Percentiles rank a stretch among this genome's conserved stretches.
phyloP scores from a whole-genome alignment of 805 yeast genomes.

The Candida tallmaniae region DNA sequence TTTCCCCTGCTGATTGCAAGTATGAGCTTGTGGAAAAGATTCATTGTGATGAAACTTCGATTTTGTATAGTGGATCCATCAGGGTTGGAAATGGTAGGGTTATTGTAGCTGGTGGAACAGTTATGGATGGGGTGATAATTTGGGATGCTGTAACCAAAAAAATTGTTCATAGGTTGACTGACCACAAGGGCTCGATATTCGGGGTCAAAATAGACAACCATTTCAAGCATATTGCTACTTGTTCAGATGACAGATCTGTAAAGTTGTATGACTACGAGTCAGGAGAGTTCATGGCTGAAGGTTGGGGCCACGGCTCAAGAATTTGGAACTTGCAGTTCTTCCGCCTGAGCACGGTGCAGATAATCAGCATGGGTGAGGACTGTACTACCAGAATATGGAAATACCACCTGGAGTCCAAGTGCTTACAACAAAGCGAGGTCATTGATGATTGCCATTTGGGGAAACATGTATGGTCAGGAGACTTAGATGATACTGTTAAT shows the following conservation, averaged over 20 bases:
- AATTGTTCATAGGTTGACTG: slow-evolving; percentile 52
- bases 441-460: slow-evolving; percentile 71
- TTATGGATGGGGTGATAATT: slow-evolving; percentile 77
- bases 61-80: slow-evolving; percentile 83
- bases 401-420: slow-evolving; percentile 22
- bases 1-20: slow-evolving; percentile 19
- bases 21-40: slow-evolving; percentile 24
- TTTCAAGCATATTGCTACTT: slow-evolving; percentile 60
- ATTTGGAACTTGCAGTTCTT: slow-evolving; percentile 79
- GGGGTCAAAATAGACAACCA: slow-evolving; percentile 60
- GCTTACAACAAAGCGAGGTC: slow-evolving; percentile 40
- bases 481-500: slow-evolving; percentile 38
- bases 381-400: slow-evolving; percentile 80
- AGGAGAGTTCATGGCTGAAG: slow-evolving; percentile 63
- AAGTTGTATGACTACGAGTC: slow-evolving; percentile 61
- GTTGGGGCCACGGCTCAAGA: slow-evolving; percentile 97
- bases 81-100: slow-evolving; percentile 41
- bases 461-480: slow-evolving; percentile 83
- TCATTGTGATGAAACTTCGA: slow-evolving; percentile 67
- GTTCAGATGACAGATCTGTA: slow-evolving; percentile 93
- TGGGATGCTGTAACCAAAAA: slow-evolving; percentile 56
- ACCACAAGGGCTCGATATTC: slow-evolving; percentile 91
- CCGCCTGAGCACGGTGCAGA: slow-evolving; percentile 15
- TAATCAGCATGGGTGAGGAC: slow-evolving; percentile 81
- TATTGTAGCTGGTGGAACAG: slow-evolving; percentile 84